Evolutionary conservation across 495 filamentous ascomycete species (phyloP), one percentile per base, ranked within the genome.

Genomic region (Penicillium longicatenatum): DNA sequence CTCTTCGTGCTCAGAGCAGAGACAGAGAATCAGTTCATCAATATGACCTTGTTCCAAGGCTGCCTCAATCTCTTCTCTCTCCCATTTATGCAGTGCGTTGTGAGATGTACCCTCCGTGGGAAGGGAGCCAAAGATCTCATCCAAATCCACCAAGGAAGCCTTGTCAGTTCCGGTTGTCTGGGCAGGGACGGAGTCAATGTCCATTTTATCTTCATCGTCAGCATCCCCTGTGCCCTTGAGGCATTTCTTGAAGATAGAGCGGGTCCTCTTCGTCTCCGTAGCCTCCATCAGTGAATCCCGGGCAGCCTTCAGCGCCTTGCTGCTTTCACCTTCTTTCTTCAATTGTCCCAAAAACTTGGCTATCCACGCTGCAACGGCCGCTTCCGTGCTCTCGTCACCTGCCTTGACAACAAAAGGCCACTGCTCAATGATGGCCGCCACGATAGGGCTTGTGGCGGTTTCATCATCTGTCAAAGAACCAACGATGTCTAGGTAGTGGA

Each of bases 31-130:
- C 39, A 97, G 68, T 12, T 85, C 82, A 20, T 78, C 75, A 30
- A 88, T 74, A 58, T 85, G 78, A 6, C 88, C 89, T 57, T 92
- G 86, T 55, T 91, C 88, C 19, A 94, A 73, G 0, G 89, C 83
- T 60, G 87, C 83, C 30, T 88, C 87, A 0, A 90, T 72, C 5
- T 91, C 87, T 58, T 93, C 89, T 48, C 82, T 77, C 50, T 83
- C 78, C 92, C 91, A 96, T 60, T 78, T 84, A 30, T 82, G 72
- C 19, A 79, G 42, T 16, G 63, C 74, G 41, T 75, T 73, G 39
- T 75, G 75, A 26, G 69, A 72, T 21, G 65, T 74, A n/a, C 72
- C 72, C 61, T 77, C 75, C 0, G 59, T 64, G 14, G 77, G 75
- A 39, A 79, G 53, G 37, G 62, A 55, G 7, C 77, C 77, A 46